A percentile compares a stretch with the other conserved stretches of the same genome.
Evolutionary conservation across 495 filamentous ascomycete species (phyloP).

Genomic region (Mycothermus thermophilus): DNA sequence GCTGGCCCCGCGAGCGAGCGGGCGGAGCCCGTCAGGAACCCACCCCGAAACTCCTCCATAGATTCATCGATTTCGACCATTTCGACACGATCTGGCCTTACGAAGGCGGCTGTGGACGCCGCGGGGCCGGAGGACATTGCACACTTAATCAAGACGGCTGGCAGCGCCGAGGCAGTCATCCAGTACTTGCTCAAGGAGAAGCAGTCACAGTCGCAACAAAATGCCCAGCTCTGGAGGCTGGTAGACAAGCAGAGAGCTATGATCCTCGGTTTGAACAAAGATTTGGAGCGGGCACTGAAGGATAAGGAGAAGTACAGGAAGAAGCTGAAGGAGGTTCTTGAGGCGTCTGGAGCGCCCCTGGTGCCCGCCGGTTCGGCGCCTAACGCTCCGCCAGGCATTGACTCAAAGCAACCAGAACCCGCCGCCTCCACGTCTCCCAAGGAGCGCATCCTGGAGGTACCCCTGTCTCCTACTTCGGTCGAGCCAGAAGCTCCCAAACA

Average conservation of each 20-base stretch:
- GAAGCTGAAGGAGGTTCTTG: slow-evolving; percentile 62
- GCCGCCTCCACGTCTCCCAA: slow-evolving; percentile 11
- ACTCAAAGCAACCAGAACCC: slow-evolving; percentile 2
- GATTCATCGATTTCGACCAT: slow-evolving; percentile 85
- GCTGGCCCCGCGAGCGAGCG: slow-evolving; percentile 5
- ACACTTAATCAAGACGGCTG: slow-evolving; percentile 64
- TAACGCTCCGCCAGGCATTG: slow-evolving; percentile 2
- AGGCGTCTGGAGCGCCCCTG: slow-evolving; percentile 16
- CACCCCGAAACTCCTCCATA: slow-evolving; percentile 78
- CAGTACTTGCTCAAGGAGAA: slow-evolving; percentile 84
- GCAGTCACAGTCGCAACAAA: slow-evolving; percentile 72
- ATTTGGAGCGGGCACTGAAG: slow-evolving; percentile 79
- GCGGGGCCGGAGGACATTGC: slow-evolving; percentile 47
- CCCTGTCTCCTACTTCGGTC: slow-evolving; percentile 26
- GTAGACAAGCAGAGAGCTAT: slow-evolving; percentile 93
- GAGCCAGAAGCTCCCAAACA: slow-evolving; percentile 30
- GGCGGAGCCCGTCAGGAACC: slow-evolving; percentile 16
- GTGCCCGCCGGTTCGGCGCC: slow-evolving; percentile 8
- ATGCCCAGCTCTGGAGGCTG: slow-evolving; percentile 83
- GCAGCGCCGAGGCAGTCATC: slow-evolving; percentile 80
- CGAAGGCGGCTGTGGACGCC: slow-evolving; percentile 48
- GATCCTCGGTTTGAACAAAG: slow-evolving; percentile 87
- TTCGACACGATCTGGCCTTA: slow-evolving; percentile 51
- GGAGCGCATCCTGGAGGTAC: slow-evolving; percentile 23
- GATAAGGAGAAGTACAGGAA: slow-evolving; percentile 91